These are phyloP conservation scores for Nannochloris sp. DNA, from an alignment of 139 green algal genomes.

Conservation along the genomic window DNA sequence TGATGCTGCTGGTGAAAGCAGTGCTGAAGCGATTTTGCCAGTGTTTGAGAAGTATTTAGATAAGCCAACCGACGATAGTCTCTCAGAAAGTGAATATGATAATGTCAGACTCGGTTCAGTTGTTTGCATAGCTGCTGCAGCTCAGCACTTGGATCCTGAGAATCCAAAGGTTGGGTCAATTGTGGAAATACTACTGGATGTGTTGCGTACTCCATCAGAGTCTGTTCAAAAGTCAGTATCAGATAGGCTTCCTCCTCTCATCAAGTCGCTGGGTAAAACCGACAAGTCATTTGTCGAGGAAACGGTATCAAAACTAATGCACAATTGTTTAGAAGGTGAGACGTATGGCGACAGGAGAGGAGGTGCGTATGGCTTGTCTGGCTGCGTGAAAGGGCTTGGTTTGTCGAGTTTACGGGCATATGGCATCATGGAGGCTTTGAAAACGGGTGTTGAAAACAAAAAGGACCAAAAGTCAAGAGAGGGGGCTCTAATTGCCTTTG, in stretches of 20 bases:
- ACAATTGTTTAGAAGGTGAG: constrained; percentile 37
- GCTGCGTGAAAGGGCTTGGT: constrained; percentile 86
- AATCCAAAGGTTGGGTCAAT: constrained; percentile 57
- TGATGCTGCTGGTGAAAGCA: constrained; percentile 39
- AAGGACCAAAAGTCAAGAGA: constrained; percentile 47
- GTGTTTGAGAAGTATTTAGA: constrained; percentile 84
- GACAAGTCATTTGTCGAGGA: constrained; percentile 37
- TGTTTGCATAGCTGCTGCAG: constrained; percentile 86
- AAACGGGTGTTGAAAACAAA: constrained; percentile 64
- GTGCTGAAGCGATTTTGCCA: constrained; percentile 60
- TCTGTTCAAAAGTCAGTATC: constrained; percentile 80
- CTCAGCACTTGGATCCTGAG: constrained; percentile 54
- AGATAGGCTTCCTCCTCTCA: constrained; percentile 78
- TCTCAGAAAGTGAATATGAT: constrained; percentile 65
- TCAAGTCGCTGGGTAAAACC: constrained; percentile 33
- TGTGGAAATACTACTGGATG: constrained; percentile 56
- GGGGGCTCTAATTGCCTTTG: constrained; percentile 83
- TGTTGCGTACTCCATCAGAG: constrained; percentile 83
- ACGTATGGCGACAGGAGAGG: constrained; percentile 73
- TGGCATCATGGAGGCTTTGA: constrained; percentile 85
- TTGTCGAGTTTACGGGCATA: constrained; percentile 71
- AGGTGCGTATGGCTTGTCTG: constrained; percentile 85
- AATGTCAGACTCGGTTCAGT: constrained; percentile 80
- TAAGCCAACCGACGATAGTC: constrained; percentile 2
- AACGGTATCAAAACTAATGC: constrained; percentile 45